These are phyloP conservation scores for Trichoderma atrobrunneum DNA, from an alignment of 2,329 filamentous ascomycete genomes.

Conservation along the genomic window DNA sequence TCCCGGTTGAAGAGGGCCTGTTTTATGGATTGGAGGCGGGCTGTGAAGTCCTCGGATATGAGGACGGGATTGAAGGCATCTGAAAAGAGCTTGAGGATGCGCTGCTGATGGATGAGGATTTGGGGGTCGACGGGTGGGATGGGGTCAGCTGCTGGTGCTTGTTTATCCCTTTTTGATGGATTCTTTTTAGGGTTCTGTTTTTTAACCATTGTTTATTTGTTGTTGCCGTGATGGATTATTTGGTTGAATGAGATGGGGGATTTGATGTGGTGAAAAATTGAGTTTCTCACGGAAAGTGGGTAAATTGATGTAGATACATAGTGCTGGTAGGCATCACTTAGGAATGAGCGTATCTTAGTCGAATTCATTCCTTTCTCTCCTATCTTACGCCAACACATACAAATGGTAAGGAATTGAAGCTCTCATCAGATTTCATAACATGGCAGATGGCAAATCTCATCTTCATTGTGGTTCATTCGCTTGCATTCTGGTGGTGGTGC, in stretches of 20 bases:
- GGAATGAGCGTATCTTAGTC: neutral
- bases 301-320: neutral
- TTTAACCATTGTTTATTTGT: neutral
- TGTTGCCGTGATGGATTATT: neutral
- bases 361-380: neutral
- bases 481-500: neutral
- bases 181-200: neutral
- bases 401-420: neutral
- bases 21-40: slow-evolving; percentile 77
- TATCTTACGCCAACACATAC: neutral
- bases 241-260: neutral
- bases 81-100: slow-evolving; percentile 70
- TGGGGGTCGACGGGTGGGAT: slow-evolving; percentile 21
- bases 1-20: slow-evolving; percentile 81
- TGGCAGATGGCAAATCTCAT: neutral
- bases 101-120: slow-evolving; percentile 52
- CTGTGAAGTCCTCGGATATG: slow-evolving; percentile 44
- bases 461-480: neutral
- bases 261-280: slow-evolving; percentile 8
- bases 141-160: neutral
- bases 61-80: slow-evolving; percentile 57
- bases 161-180: neutral
- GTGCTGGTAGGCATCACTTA: neutral
- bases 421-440: neutral
- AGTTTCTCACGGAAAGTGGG: neutral